Base-by-base conservation (phyloP, 345 rosid genomes). In the Eucalyptus leucophloia region DNA sequence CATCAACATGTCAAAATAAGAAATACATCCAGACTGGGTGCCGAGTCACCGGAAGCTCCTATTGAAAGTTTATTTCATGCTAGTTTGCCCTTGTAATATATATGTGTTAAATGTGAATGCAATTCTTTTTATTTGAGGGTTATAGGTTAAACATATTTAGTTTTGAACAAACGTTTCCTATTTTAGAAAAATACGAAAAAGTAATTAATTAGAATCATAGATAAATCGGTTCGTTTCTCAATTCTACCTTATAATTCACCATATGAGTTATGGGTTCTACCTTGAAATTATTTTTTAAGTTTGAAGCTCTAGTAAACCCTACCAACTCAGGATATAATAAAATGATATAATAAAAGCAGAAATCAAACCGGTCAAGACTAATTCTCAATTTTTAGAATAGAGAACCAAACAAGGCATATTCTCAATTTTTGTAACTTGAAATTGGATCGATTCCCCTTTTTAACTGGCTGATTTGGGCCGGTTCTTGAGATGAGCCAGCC, bases 1-100 rank as follows among this genome's bases (percentile, higher is more conserved):
- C 0, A 8, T 2, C 1, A 4, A 0, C 0, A 21, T 21, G 1
- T 53, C 8, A 53, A 53, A 53, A 53, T 3, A 19, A 53, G 0
- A 0, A 19, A 53, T 53, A 8, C 2, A 19, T 53, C 0, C 0
- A 8, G 0, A 0, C 0, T 4, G 1, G 1, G 5, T 1, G 24
- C 2, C 2, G 10, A 53, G 58, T 53, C 2, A 53, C 0, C 0
- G 0, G 2, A 53, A 53, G 10, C 24, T 53, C 24, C 1, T 19
- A 18, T 53, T 19, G 5, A 8, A 53, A 53, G 26, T 19, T 53
- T 53, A 21, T 4, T 53, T 53, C 58, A 4, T 53, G 26, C 1
- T 1, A 2, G 58, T 53, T 53, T 50, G 3, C 24, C 24, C 11
- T 19, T 21, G 24, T 21, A 3, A 21, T 53, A 53, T 19, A 53